Evolutionary conservation across 768 basidiomycete species (phyloP), one percentile per base, ranked within the genome.

Genomic region (Phylloporus sp.): DNA sequence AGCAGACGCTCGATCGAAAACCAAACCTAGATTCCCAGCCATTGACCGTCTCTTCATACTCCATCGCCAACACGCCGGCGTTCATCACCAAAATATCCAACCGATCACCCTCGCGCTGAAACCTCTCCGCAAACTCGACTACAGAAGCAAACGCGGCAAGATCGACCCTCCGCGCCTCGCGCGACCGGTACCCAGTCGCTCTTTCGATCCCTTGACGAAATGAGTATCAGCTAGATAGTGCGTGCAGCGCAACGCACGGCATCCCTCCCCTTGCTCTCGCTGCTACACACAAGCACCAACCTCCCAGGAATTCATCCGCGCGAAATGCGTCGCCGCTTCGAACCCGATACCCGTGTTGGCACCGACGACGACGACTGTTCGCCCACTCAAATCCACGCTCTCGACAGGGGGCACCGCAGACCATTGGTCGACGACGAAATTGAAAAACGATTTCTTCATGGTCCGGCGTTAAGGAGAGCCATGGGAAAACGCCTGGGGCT

Each of bases 1-100:
- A n/a, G n/a, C 5, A n/a, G 1, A 13, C 0, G 17, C 4, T 7
- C 5, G 5, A 26, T 9, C 33, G 3, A 20, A 6, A 37, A 56
- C 67, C 5, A 39, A n/a, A 77, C 78, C 51, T 59, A 10, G 58
- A 39, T 48, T 80, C 78, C 74, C 73, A 80, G 7, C 73, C 77
- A 55, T 79, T 71, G 0, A 42, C 28, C 0, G 71, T 73, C 9
- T 52, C 37, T 6, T 57, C 29, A 26, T 66, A 68, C 9, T n/a
- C 39, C 2, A 0, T 1, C 0, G 17, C 2, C 0, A 41, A 18
- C 2, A 70, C 43, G 0, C 50, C 74, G 1, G 77, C 74, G 23
- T 78, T 78, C 57, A 70, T 67, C 10, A 77, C 63, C 2, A 80
- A 57, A 20, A 77, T 49, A 20, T 60, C 58, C 6, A 57, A 27